Evolutionary conservation across 2,329 filamentous ascomycete species (phyloP), one percentile per base, ranked within the genome.

Genomic region (Samsoniella hepiali): DNA sequence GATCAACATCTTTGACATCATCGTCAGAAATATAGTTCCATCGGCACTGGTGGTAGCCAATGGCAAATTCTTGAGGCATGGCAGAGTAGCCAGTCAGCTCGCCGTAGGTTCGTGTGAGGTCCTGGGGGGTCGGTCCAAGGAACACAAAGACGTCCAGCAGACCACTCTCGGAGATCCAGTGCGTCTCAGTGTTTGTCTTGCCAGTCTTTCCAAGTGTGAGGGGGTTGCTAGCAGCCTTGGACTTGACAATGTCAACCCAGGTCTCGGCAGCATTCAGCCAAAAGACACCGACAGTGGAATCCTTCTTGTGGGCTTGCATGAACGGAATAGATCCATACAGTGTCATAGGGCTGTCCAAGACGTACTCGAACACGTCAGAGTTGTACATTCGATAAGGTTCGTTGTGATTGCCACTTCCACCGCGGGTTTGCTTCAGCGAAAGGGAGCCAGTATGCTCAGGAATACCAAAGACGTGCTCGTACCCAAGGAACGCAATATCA

Each of bases 1-100:
- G 88, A 74, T 98, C 93, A 49, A 99, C 94, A 71, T 98, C 93
- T 75, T 91, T 96, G 64, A 99, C 93, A 76, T 99, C 95, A 67
- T 97, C 93, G 70, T 97, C 94, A 1, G 92, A 96, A 63, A 97
- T 89, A 74, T 99, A 99, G 78, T 99, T 99, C 95, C 95, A 99
- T 70, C 95, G 90, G 75, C 95, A 98, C 76, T 99, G 95, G 73
- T 99, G 95, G 76, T 98, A 97, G 13, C 87, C 95, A 68, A 99
- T 87, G 2, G 94, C 85, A 70, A 97, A 97, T 67, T 95, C 90
- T 71, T 97, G 93, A 1, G 95, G 95, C 76, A 99, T 85, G 65
- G 93, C 89, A 36, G 93, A 95, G 71, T 88, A 94, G 32, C 95
- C 95, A 9, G 95, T 99, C 53, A 99, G 85, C 74, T 97, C 91